Conservation (phyloP, 1,284 basidiomycete species). For the Cutaneotrichosporon mucoides region DNA sequence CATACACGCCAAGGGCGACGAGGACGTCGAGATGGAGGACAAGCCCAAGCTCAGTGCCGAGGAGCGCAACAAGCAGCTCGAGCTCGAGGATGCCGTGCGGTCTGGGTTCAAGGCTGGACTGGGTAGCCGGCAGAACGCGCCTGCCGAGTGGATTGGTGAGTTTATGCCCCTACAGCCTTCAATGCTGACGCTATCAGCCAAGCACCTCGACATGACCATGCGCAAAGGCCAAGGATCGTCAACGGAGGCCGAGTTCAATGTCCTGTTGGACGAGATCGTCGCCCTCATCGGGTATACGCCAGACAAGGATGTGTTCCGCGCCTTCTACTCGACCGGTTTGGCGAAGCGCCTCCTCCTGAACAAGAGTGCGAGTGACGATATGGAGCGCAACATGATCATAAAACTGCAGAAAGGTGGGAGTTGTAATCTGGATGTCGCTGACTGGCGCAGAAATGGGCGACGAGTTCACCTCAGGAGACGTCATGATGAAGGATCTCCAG, state of each 20-base stretch:
- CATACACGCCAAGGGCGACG: slow-evolving; percentile 1
- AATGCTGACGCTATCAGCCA: slow-evolving; percentile 55
- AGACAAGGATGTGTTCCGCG: slow-evolving; percentile 89
- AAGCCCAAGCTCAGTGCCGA: background rate
- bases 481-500: slow-evolving; percentile 51
- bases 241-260: slow-evolving; percentile 67
- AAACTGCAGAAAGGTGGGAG: slow-evolving; percentile 77
- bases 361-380: slow-evolving; percentile 83
- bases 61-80: slow-evolving; percentile 22
- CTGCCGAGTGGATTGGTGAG: slow-evolving; percentile 77
- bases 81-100: slow-evolving; percentile 49
- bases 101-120: slow-evolving; percentile 80
- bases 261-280: slow-evolving; percentile 69
- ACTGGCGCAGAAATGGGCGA: slow-evolving; percentile 46
- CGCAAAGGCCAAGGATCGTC: slow-evolving; percentile 73
- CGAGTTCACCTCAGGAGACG: slow-evolving; percentile 50
- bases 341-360: slow-evolving; percentile 83
- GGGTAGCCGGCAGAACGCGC: slow-evolving; percentile 74
- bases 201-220: slow-evolving; percentile 80
- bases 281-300: slow-evolving; percentile 76
- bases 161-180: background rate
- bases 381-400: slow-evolving; percentile 82
- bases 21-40: slow-evolving; percentile 1
- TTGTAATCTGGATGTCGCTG: slow-evolving; percentile 11
- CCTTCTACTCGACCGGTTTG: slow-evolving; percentile 85